Conservation (phyloP, 192 early-diverging fungal genomes). For the Umbelopsis sp. region DNA sequence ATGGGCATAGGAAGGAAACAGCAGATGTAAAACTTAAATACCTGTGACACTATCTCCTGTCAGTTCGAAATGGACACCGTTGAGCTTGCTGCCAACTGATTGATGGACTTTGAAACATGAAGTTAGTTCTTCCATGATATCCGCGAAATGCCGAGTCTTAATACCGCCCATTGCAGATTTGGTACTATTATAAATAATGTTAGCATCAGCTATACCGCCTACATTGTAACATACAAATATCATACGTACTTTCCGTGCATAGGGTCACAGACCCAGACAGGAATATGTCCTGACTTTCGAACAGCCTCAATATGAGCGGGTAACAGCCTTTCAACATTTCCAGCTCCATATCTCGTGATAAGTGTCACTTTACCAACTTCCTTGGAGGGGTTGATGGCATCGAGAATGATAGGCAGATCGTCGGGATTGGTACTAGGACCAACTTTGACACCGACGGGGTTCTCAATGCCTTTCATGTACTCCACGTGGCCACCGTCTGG, state of each 20-base stretch:
- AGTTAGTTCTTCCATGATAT: slow-evolving; percentile 87
- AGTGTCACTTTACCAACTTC: slow-evolving; percentile 92
- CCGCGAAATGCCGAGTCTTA: slow-evolving; percentile 90
- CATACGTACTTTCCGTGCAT: slow-evolving; percentile 92
- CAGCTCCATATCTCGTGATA: slow-evolving; percentile 93
- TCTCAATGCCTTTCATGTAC: slow-evolving; percentile 96
- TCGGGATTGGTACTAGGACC: slow-evolving; percentile 89
- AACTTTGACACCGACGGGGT: slow-evolving; percentile 97
- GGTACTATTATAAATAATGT: slow-evolving; percentile 52
- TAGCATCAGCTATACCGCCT: not conserved
- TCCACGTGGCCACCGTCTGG: slow-evolving; percentile 95
- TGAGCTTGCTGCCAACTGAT: slow-evolving; percentile 68
- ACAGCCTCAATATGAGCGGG: slow-evolving; percentile 92
- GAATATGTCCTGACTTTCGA: slow-evolving; percentile 79
- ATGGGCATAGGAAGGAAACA: not conserved
- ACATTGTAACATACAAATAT: not conserved
- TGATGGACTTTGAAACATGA: slow-evolving; percentile 84
- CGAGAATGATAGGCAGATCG: slow-evolving; percentile 81
- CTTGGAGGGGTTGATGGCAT: slow-evolving; percentile 85
- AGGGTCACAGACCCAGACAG: slow-evolving; percentile 97
- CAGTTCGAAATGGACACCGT: slow-evolving; percentile 96
- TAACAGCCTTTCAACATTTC: slow-evolving; percentile 79
- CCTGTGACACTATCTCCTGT: slow-evolving; percentile 97
- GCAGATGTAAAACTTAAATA: slow-evolving; percentile 5
- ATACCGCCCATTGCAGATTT: slow-evolving; percentile 77